Evolutionary conservation across 2,329 filamentous ascomycete genomes (phyloP), one percentile per base, ranked within the genome.

Genomic region (Sporothrix pallida): DNA sequence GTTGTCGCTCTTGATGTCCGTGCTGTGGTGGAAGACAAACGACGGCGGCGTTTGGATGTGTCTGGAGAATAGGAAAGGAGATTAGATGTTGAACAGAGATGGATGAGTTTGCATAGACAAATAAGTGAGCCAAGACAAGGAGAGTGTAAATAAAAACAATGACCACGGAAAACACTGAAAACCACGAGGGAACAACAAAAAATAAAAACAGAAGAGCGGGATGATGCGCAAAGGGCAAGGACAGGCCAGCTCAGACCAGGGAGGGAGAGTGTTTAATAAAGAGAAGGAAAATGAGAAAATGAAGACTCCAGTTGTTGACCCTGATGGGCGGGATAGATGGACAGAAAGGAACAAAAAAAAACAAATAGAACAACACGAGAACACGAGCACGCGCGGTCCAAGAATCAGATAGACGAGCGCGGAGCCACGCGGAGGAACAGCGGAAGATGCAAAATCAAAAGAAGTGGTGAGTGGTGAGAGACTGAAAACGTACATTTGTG

Each of bases 11-110:
- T 67, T 23, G 46, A 31, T 54, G 23, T 48, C 46, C 12, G 63
- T 85, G 80, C 85, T 83, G 73, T 83, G 82, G 72, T 83, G 82
- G 77, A 86, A 87, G 75, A 81, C 81, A 81, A 87, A 87, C 77
- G 84, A 84, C 78, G 85, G 82, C 80, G 84, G 82, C 77, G 52
- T 48, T 23, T 73, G 71, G n/a, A 67, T 67, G n/a, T 46, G 62
- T 67, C 62, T 67, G 31, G 31, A 37, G 31, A 3, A 17, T 46
- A 17, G 9, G 31, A 48, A 54, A 15, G 1, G 58, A 8, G 58
- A n/a, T 31, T 62, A 42, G 31, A 37, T 13, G 60, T 7, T 13
- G 4, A 46, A 7, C 17, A 65, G 20, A 46, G 15, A 10, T 15
- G 31, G 15, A 10, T 15, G 31, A 63, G 37, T 12, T 10, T 37